Base-by-base conservation (phyloP, 257 asterid species). In the Solanum tarijense region DNA sequence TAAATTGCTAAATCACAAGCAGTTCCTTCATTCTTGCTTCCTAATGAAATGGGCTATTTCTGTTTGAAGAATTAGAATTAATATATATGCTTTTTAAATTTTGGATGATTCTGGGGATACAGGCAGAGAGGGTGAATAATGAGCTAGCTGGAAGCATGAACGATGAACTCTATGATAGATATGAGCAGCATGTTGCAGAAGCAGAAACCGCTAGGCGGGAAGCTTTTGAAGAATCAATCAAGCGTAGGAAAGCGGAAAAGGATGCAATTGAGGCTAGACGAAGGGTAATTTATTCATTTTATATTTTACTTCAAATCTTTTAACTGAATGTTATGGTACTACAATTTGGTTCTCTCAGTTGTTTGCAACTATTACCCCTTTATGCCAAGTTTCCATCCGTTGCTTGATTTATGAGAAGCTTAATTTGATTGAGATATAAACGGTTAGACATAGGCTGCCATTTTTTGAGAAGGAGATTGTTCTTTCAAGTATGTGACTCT, bases 241-340 rank as follows among this genome's bases (percentile, higher is more conserved):
- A 89, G 94, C 94, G 94, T 46, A 91, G 90, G 87, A 94, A 93
- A 91, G 98, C 96, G 36, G 98, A 95, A 91, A 96, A 92, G 71
- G 96, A 94, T 55, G 94, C 92, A 41, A 75, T 90, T 46, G 93
- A 90, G 89, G 91, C 94, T 89, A 75, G 88, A 62, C 62, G 82
- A 41, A 62, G 68, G 83, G 99, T 96, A 91, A 79, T 85, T 89
- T 89, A 29, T 75, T 72, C 78, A 32, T 62, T 66, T 62, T 46
- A n/a, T 62, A 86, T 43, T 21, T 62, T 60, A 68, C 55, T 46
- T 86, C 14, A n/a, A 29, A 23, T 52, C 87, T 18, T 87, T 46
- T 14, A 52, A 55, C 38, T 71, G 74, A 72, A 46, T 46, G 31
- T 39, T 79, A 25, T 78, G 84, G 65, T 39, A 25, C 84, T 79